These are phyloP conservation scores for Neodidymelliopsis sp. DNA, from an alignment of 2,329 filamentous ascomycete genomes.

Conservation along the genomic window DNA sequence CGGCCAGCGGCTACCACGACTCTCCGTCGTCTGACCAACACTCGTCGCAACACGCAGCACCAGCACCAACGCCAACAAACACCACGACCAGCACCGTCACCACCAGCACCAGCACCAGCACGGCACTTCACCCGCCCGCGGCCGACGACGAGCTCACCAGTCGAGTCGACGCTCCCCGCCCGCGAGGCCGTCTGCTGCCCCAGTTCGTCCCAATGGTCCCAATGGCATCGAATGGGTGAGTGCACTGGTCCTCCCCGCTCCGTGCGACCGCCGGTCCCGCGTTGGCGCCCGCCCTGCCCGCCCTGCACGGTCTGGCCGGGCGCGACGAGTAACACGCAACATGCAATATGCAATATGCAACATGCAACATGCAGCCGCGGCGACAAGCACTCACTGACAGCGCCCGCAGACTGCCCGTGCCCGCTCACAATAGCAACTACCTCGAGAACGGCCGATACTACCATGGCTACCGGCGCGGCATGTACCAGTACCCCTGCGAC, in stretches of 20 bases:
- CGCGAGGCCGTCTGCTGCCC: conserved; percentile 31
- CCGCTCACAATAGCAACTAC: conserved; percentile 56
- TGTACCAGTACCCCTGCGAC: conserved; percentile 81
- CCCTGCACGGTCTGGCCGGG: conserved; percentile 16
- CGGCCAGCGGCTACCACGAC: not conserved
- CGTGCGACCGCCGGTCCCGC: conserved; percentile 35
- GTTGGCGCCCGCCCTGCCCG: conserved; percentile 16
- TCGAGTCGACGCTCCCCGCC: conserved; percentile 25
- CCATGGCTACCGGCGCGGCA: conserved; percentile 70
- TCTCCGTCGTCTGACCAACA: no score
- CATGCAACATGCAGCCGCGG: conserved; percentile 12
- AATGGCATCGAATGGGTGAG: conserved; percentile 55
- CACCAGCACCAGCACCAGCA: conserved; percentile 12
- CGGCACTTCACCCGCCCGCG: conserved; percentile 16
- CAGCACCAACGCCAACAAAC: not conserved
- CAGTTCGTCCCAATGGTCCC: conserved; percentile 51
- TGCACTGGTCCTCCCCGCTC: conserved; percentile 40
- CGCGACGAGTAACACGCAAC: conserved; percentile 7
- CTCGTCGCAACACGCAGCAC: not conserved
- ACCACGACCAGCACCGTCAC: no score
- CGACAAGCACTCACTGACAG: conserved; percentile 18
- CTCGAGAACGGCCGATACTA: conserved; percentile 74
- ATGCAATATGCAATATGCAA: conserved; percentile 11
- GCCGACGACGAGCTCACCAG: conserved; percentile 25
- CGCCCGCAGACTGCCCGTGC: conserved; percentile 45